Percentiles rank a stretch among this genome's conserved stretches.
Evolutionary conservation across 768 basidiomycete genomes (phyloP).

Genomic region (Collybiopsis luxurians): DNA sequence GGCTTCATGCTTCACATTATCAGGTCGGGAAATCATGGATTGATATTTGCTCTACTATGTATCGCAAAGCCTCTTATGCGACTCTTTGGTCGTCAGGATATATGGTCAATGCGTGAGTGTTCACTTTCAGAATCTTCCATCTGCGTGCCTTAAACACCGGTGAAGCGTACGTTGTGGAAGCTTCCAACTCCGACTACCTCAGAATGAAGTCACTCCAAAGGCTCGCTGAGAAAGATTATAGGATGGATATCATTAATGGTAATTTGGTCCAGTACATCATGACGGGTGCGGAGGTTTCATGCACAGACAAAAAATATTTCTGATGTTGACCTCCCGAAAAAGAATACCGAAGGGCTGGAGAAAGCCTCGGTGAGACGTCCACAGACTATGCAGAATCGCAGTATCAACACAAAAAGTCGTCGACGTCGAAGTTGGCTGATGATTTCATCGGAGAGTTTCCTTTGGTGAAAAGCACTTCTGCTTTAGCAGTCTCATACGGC

Average conservation of each 20-base stretch:
- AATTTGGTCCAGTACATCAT: slow-evolving; percentile 7
- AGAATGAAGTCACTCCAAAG: neutral
- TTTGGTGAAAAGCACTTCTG: neutral
- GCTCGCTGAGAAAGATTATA: neutral
- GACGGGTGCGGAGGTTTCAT: too few relatives aligned
- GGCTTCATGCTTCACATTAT: slow-evolving; percentile 1
- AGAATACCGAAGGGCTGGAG: slow-evolving; percentile 2
- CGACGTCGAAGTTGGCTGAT: neutral
- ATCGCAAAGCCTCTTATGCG: neutral
- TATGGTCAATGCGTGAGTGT: slow-evolving; percentile 2
- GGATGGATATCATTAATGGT: slow-evolving; percentile 4
- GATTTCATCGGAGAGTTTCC: slow-evolving; percentile 3
- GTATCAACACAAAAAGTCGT: neutral
- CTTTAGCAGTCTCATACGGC: neutral
- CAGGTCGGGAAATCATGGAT: slow-evolving; percentile 5
- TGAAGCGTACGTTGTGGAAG: neutral
- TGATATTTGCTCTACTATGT: slow-evolving; percentile 2
- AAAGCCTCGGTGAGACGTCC: neutral
- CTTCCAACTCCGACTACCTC: neutral
- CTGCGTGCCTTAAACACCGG: neutral
- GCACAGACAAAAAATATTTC: too few relatives aligned
- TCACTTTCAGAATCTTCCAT: neutral
- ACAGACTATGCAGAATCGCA: neutral
- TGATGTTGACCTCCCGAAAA: too few relatives aligned
- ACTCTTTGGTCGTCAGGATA: neutral